Evolutionary conservation across 768 basidiomycete species (phyloP).

Genomic region (Panus rudis): DNA sequence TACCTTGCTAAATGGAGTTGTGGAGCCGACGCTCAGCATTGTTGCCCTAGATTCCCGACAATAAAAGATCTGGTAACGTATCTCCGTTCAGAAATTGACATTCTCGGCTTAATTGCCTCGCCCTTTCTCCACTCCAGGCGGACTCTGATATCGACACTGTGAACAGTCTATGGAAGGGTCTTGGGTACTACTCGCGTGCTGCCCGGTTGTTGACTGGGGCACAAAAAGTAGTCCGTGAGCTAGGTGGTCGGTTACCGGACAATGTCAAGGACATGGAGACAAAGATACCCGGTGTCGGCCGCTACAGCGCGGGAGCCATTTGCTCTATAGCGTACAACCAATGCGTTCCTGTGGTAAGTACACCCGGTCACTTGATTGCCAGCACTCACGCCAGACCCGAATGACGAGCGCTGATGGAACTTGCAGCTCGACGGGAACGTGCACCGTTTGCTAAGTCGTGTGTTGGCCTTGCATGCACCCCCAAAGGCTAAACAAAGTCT

Average conservation of each 20-base stretch:
- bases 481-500: conserved; percentile 76
- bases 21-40: not conserved
- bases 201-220: conserved; percentile 79
- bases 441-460: conserved; percentile 73
- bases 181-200: conserved; percentile 87
- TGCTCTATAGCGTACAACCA: conserved; percentile 86
- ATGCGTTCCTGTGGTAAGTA: conserved; percentile 73
- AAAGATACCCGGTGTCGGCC: conserved; percentile 79
- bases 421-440: conserved; percentile 85
- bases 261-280: conserved; percentile 78
- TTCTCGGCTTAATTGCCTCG: not conserved
- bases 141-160: conserved; percentile 73
- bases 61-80: conserved; percentile 63
- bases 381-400: not conserved
- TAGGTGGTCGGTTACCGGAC: conserved; percentile 65
- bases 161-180: conserved; percentile 85
- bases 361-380: not conserved
- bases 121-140: conserved; percentile 46
- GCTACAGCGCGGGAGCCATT: conserved; percentile 83
- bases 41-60: conserved; percentile 62
- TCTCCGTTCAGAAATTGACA: not conserved
- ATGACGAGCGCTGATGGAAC: not conserved
- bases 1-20: conserved; percentile 1
- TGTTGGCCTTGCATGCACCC: conserved; percentile 75
- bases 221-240: conserved; percentile 62